phyloP scores from a whole-genome alignment of 2,329 filamentous ascomycete genomes.

The Aspergillus calidoustus region DNA sequence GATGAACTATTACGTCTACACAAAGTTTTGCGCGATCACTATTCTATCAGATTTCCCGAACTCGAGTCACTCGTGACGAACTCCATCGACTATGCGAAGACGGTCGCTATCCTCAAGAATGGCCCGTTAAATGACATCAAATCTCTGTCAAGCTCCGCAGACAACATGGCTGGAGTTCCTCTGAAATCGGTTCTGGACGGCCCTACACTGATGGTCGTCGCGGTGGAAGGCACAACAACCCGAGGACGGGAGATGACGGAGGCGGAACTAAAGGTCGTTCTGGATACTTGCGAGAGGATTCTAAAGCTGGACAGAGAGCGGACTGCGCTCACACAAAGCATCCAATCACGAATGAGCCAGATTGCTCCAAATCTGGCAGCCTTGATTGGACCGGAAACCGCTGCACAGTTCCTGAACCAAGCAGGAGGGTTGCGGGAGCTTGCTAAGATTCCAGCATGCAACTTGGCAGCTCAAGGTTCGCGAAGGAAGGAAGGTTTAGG shows the following conservation, averaged over 20 bases:
- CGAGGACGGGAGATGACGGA: slow-evolving; percentile 76
- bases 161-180: slow-evolving; percentile 77
- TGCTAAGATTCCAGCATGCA: slow-evolving; percentile 91
- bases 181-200: slow-evolving; percentile 84
- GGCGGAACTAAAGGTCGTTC: slow-evolving; percentile 74
- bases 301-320: slow-evolving; percentile 88
- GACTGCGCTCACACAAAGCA: slow-evolving; percentile 84
- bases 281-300: slow-evolving; percentile 83
- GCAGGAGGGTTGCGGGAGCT: slow-evolving; percentile 86
- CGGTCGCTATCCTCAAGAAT: slow-evolving; percentile 90
- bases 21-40: slow-evolving; percentile 96
- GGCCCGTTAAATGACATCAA: slow-evolving; percentile 90
- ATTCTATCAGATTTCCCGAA: slow-evolving; percentile 91
- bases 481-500: slow-evolving; percentile 82
- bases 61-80: slow-evolving; percentile 89
- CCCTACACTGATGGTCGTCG: slow-evolving; percentile 92
- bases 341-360: slow-evolving; percentile 94
- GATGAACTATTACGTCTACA: slow-evolving; percentile 91
- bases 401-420: slow-evolving; percentile 94
- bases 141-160: slow-evolving; percentile 71
- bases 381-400: slow-evolving; percentile 88
- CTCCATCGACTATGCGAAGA: slow-evolving; percentile 92
- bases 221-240: slow-evolving; percentile 89
- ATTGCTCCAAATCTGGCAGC: slow-evolving; percentile 94
- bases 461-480: slow-evolving; percentile 86